Evolutionary conservation across 2,329 filamentous ascomycete species (phyloP), one percentile per base, ranked within the genome.

Genomic region (Ambrosiella cleistominuta): DNA sequence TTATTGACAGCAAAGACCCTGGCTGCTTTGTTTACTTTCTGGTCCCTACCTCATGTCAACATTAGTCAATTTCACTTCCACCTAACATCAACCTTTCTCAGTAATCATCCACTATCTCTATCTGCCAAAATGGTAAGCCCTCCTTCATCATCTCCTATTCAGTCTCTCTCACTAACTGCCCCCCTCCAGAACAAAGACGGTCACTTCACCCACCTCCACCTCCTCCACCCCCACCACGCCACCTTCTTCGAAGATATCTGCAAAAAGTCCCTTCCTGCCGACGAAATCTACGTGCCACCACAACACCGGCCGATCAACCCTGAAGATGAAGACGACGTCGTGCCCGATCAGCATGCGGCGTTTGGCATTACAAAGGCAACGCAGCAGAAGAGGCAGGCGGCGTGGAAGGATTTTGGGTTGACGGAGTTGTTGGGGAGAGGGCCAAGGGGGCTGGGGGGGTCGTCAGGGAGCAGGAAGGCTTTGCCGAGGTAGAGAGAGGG

Each of bases 321-420:
- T 0, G 87, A 93, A 69, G 87, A 93, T 68, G 86, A 93, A 70
- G 88, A 93, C 66, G 87, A 93, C 66, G 85, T 93, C 3, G 87
- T 93, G 3, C 87, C 88, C 0, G 86, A 93, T 69, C 87, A 93
- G 71, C 87, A 93, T 67, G 87, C 87, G 11, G 88, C 87, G 0
- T 93, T 93, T 68, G 88, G 87, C 44, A 93, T 94, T 65, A 82
- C 87, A 68, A 79, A 85, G 63, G 87, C 87, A 8, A 90, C 86
- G 13, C 84, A 88, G 70, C 78, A 78, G 62, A 76, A 74, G 64
- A 78, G 77, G 65, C 85, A 89, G 70, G 76, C 84, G 1, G 82
- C 81, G 7, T 94, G 87, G 87, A 84, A 83, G 66, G 87, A 93
- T 66, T 71, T 91, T 6, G 85, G 86, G 0, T 72, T 93, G n/a